phyloP scores from a whole-genome alignment of 1,284 basidiomycete species.

The Rhodofomes roseus region DNA sequence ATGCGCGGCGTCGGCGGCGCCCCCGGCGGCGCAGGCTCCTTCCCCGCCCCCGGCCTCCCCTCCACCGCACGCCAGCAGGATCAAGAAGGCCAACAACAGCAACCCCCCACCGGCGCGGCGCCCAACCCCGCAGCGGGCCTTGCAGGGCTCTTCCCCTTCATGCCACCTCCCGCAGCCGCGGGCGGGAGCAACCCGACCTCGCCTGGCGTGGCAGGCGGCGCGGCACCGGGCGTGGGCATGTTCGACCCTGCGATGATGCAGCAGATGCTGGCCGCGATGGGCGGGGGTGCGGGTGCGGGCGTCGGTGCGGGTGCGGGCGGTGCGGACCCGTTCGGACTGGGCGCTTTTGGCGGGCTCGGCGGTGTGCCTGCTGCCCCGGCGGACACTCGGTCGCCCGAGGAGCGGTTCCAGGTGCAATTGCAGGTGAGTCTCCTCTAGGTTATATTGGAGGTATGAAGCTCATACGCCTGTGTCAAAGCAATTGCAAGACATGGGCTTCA shows the following conservation, averaged over 20 bases:
- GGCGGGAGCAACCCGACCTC: conserved; percentile 7
- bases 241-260: conserved; percentile 50
- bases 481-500: conserved; percentile 86
- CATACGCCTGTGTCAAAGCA: conserved; percentile 44
- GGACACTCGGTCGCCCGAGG: conserved; percentile 78
- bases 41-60: conserved; percentile 60
- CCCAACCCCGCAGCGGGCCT: background rate
- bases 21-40: conserved; percentile 23
- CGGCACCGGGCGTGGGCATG: conserved; percentile 14
- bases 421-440: conserved; percentile 42
- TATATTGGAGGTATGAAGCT: background rate
- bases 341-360: conserved; percentile 33
- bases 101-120: background rate
- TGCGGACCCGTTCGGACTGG: conserved; percentile 28
- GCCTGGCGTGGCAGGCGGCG: conserved; percentile 12
- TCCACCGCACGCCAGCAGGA: conserved; percentile 25
- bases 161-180: background rate
- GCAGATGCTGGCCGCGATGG: conserved; percentile 38
- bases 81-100: background rate
- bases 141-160: background rate
- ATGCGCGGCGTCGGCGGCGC: conserved; percentile 40
- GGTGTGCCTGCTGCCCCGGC: conserved; percentile 43
- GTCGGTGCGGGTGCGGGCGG: conserved; percentile 23
- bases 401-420: conserved; percentile 84
- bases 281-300: conserved; percentile 27